Evolutionary conservation across 1,139 yeast species (phyloP).

Genomic region (Nadsonia starkeyi-henricii): DNA sequence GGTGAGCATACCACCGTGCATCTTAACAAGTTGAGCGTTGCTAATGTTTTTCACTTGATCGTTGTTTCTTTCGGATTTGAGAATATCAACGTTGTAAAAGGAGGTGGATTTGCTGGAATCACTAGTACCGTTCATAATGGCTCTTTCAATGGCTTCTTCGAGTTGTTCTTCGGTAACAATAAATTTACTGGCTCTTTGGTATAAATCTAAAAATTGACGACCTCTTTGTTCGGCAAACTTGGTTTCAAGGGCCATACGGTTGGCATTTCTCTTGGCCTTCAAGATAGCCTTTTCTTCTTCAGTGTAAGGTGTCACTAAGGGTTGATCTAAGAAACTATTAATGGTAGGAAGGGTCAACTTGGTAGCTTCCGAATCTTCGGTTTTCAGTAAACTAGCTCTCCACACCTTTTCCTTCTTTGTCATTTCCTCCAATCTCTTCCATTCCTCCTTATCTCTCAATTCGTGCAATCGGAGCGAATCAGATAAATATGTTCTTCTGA

Average conservation of each 20-base stretch:
- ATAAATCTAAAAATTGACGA: constrained; percentile 46
- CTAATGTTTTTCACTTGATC: background rate
- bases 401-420: constrained; percentile 22
- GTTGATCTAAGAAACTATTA: constrained; percentile 46
- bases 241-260: constrained; percentile 34
- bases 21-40: background rate
- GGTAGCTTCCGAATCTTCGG: constrained; percentile 35
- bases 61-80: background rate
- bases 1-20: background rate
- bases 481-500: constrained; percentile 58
- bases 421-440: constrained; percentile 16
- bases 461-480: constrained; percentile 57
- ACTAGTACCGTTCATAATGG: background rate
- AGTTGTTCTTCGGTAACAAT: constrained; percentile 54
- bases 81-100: background rate
- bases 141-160: constrained; percentile 34
- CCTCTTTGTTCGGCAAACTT: constrained; percentile 36
- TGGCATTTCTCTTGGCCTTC: constrained; percentile 37
- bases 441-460: constrained; percentile 29
- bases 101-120: constrained; percentile 1
- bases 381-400: constrained; percentile 23
- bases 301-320: constrained; percentile 60
- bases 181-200: constrained; percentile 54
- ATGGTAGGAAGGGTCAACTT: constrained; percentile 68
- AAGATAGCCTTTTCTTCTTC: constrained; percentile 44